These are phyloP conservation scores for Phytophthora uliginosa DNA, from an alignment of 352 stramenopile species.

Conservation along the genomic window DNA sequence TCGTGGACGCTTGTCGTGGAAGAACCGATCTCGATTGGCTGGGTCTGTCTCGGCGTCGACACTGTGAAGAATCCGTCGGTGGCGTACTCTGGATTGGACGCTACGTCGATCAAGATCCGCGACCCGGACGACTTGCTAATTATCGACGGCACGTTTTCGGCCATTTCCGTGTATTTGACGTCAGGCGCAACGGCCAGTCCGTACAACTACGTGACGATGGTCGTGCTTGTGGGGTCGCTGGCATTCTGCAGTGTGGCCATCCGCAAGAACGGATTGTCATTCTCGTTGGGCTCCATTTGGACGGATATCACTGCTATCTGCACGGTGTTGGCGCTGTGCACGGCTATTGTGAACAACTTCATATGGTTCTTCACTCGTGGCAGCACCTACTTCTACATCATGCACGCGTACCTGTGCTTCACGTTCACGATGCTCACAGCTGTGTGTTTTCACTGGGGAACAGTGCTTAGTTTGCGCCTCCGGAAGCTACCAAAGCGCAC, in stretches of 20 bases:
- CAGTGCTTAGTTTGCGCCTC: constrained; percentile 81
- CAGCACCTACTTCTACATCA: constrained; percentile 88
- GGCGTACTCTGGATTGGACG: constrained; percentile 75
- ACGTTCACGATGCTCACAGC: constrained; percentile 92
- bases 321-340: constrained; percentile 78
- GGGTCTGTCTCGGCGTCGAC: constrained; percentile 74
- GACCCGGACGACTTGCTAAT: constrained; percentile 65
- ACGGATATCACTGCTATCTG: constrained; percentile 90
- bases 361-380: constrained; percentile 79
- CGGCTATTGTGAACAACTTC: constrained; percentile 87
- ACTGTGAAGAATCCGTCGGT: constrained; percentile 81
- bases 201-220: constrained; percentile 92
- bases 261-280: constrained; percentile 82
- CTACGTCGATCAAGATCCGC: constrained; percentile 64
- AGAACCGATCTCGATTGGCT: constrained; percentile 69
- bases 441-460: constrained; percentile 91
- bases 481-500: constrained; percentile 81
- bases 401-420: constrained; percentile 82
- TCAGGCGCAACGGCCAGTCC: constrained; percentile 73
- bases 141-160: constrained; percentile 68
- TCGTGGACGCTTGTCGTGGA: constrained; percentile 67
- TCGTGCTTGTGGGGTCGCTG: constrained; percentile 84
- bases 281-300: constrained; percentile 89
- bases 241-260: constrained; percentile 88
- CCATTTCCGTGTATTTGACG: constrained; percentile 79